Conservation (phyloP, 257 asterid species). For the Lycium ferocissimum region DNA sequence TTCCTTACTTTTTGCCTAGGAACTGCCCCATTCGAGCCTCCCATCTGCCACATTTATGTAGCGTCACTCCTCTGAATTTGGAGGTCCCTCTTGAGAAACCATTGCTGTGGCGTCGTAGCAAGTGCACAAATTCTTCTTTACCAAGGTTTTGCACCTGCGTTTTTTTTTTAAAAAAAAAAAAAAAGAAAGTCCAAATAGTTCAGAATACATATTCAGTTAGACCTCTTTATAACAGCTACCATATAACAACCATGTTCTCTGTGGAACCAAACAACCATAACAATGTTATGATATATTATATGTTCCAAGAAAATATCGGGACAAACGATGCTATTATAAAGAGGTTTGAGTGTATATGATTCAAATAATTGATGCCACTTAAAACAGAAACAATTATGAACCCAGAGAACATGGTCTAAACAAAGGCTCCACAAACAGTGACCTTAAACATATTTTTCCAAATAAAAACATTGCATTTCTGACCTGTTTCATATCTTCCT, state of each 20-base stretch:
- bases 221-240: no score
- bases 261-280: no score
- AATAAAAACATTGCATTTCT: not conserved
- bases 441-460: not conserved
- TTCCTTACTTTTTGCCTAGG: slow-evolving; percentile 69
- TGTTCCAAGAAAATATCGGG: no score
- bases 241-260: no score
- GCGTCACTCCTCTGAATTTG: slow-evolving; percentile 63
- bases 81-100: slow-evolving; percentile 69
- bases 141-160: slow-evolving; percentile 48
- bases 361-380: not conserved
- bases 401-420: not conserved
- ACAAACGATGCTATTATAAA: no score
- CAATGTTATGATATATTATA: no score
- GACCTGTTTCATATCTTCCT: slow-evolving; percentile 59
- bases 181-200: not conserved
- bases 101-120: slow-evolving; percentile 63
- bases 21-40: slow-evolving; percentile 71
- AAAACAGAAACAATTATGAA: not conserved
- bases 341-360: not conserved
- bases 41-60: slow-evolving; percentile 75
- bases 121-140: slow-evolving; percentile 65
- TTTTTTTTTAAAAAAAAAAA: no score
- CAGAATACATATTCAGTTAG: not conserved
- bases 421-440: not conserved